Percentiles rank a stretch among this genome's conserved stretches.
Conservation (phyloP, 176 grass and related monocot genomes). For the Aegilops bicornis region DNA sequence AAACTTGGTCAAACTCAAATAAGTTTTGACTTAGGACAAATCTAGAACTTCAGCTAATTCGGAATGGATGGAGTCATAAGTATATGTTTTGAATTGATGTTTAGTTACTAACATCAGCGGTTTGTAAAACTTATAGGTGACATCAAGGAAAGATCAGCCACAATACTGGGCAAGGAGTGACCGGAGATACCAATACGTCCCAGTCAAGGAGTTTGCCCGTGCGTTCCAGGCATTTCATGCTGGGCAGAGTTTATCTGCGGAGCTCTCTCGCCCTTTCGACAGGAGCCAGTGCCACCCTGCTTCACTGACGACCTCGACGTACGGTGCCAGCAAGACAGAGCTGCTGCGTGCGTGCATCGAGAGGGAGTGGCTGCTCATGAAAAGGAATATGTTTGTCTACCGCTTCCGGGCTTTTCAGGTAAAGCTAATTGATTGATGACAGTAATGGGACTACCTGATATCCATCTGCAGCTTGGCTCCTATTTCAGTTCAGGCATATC, state of each 20-base stretch:
- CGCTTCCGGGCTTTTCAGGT: constrained; percentile 56
- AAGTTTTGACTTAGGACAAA: too few species aligned
- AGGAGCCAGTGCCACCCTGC: constrained; percentile 48
- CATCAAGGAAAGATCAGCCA: constrained; percentile 56
- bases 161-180: constrained; percentile 45
- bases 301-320: constrained; percentile 43
- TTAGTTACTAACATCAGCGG: background rate
- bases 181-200: constrained; percentile 33
- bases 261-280: constrained; percentile 40
- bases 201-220: constrained; percentile 54
- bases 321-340: constrained; percentile 48
- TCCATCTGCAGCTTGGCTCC: background rate
- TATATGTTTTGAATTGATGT: background rate
- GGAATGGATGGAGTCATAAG: background rate
- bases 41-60: too few species aligned
- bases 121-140: constrained; percentile 39
- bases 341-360: constrained; percentile 40
- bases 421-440: background rate
- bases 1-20: too few species aligned
- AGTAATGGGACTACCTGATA: too few species aligned
- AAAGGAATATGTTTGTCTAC: constrained; percentile 66
- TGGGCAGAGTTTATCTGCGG: constrained; percentile 26
- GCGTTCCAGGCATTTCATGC: constrained; percentile 52
- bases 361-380: constrained; percentile 58
- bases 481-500: background rate